Evolutionary conservation across 2,329 filamentous ascomycete species (phyloP), one percentile per base, ranked within the genome.

Genomic region (Rhynchosporium graminicola): DNA sequence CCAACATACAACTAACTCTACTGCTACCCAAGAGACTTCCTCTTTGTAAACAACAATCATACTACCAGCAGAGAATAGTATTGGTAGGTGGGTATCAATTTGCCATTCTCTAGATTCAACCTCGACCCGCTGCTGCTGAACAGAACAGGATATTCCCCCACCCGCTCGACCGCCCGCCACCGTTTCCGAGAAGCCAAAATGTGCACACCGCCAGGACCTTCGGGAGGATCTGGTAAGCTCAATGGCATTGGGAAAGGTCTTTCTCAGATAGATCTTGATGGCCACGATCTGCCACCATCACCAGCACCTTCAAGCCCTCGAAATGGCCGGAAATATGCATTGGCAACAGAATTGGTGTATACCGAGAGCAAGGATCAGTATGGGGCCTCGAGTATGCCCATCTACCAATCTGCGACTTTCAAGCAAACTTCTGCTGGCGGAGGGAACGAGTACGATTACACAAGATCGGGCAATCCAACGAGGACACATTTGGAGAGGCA

Each of bases 391-490:
- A 98, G 93, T 77, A 89, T 96, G 71, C 95, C 95, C 59, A 98
- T 99, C 74, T 99, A 99, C 78, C 95, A 97, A 83, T 96, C 92
- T 55, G 96, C 95, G 55, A 99, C 95, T 43, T 99, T 99, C 82
- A 99, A 99, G 80, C 95, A 98, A 78, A 85, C 85, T 28, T 91
- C 89, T 20, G 89, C 90, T 66, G 83, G 78, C 51, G 92, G 91
- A 63, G 92, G 91, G 64, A 81, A 85, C 73, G 93, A 98, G 77
- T 99, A 98, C 78, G 95, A 99, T 80, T 99, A 99, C 80, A 98
- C 95, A 64, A 91, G 96, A 65, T 98, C 93, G 42, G 95, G 95
- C 61, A 99, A 99, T 76, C 95, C 95, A 20, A 99, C 95, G 63
- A 87, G 95, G 68, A 96, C 94, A 40, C 95, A 99, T 74, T 86